Evolutionary conservation across 164 flowering plant genomes (phyloP).

Genomic region (Annona cherimola): DNA sequence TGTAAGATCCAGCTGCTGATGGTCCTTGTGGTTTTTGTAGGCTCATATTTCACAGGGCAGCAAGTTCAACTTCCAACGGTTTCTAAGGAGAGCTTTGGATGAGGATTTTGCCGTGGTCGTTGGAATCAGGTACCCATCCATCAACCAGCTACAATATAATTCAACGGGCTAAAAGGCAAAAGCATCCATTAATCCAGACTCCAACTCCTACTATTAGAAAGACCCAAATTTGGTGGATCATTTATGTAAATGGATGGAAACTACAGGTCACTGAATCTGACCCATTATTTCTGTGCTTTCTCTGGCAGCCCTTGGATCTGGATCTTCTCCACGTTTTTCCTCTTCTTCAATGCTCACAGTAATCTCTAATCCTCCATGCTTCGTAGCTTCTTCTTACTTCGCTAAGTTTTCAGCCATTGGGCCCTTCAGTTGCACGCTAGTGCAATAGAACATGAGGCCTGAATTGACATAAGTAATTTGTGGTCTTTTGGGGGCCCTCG

Average conservation of each 20-base stretch:
- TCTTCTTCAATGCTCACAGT: constrained; percentile 62
- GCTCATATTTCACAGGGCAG: constrained; percentile 38
- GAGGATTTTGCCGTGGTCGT: constrained; percentile 58
- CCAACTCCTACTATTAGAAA: no score
- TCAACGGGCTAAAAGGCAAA: no score
- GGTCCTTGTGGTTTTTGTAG: not conserved
- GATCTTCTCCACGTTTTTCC: constrained; percentile 49
- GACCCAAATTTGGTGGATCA: no score
- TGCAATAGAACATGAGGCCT: no score
- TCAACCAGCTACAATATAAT: not conserved
- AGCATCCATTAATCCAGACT: not conserved
- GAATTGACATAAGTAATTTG: no score
- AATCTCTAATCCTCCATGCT: not conserved
- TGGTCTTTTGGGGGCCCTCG: no score
- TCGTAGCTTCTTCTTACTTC: not conserved
- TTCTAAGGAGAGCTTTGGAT: constrained; percentile 51
- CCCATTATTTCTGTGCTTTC: not conserved
- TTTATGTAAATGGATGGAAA: no score
- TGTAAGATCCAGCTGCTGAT: not conserved
- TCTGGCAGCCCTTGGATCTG: constrained; percentile 59
- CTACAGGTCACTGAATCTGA: constrained; percentile 6
- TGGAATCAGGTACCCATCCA: constrained; percentile 51
- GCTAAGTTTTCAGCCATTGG: no score
- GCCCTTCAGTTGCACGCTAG: no score
- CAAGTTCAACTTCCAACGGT: constrained; percentile 50